Conservation (phyloP, 352 stramenopile species). For the Pythium oligandrum region DNA sequence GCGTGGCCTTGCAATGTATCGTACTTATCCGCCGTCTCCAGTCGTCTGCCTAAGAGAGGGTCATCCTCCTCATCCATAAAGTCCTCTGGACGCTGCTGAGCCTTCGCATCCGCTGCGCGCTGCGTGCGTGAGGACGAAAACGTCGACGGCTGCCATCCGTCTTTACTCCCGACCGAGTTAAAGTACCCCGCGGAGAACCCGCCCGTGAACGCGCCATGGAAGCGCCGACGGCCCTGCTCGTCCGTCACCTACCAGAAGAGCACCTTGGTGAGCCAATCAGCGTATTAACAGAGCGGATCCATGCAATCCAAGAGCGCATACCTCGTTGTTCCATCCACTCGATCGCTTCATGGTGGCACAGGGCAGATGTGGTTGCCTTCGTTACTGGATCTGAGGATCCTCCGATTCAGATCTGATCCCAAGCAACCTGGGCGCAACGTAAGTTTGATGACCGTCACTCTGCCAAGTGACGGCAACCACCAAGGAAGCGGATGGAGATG, state of each 20-base stretch:
- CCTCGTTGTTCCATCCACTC: background rate
- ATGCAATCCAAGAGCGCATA: background rate
- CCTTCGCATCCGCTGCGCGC: slow-evolving; percentile 5
- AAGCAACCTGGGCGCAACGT: too few species aligned
- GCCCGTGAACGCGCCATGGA: slow-evolving; percentile 93
- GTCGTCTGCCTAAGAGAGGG: slow-evolving; percentile 72
- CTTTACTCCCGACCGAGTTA: slow-evolving; percentile 89
- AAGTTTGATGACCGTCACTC: too few species aligned
- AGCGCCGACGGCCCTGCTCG: slow-evolving; percentile 67
- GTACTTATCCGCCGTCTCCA: slow-evolving; percentile 66
- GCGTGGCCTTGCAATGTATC: slow-evolving; percentile 43
- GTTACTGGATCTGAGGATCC: too few species aligned
- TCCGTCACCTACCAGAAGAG: slow-evolving; percentile 48
- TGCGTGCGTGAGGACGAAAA: slow-evolving; percentile 80
- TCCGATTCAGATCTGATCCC: too few species aligned
- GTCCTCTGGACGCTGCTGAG: slow-evolving; percentile 78
- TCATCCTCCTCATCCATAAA: slow-evolving; percentile 95
- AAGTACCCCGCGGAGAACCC: slow-evolving; percentile 93
- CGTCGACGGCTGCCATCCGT: slow-evolving; percentile 82
- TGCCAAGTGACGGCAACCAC: too few species aligned
- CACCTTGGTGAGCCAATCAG: background rate
- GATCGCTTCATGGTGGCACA: background rate
- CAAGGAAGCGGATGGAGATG: too few species aligned
- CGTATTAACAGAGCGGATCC: background rate
- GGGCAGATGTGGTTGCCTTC: too few species aligned